phyloP scores from a whole-genome alignment of 2,329 filamentous ascomycete genomes.

The Calonectria fujianensis region DNA sequence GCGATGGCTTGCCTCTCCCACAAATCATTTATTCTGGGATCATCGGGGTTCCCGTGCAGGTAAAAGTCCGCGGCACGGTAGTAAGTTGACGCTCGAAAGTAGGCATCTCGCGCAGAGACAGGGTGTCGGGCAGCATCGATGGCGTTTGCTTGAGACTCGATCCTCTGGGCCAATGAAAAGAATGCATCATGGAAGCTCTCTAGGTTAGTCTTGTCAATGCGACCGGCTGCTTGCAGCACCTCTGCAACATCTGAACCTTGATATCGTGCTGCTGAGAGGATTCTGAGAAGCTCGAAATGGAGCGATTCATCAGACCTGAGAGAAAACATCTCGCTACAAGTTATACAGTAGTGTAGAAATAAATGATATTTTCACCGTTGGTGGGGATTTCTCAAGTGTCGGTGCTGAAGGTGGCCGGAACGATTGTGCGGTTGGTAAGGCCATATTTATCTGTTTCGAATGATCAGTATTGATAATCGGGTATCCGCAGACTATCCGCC shows the following conservation, averaged over 20 bases:
- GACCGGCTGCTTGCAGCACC: background rate
- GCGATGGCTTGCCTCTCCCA: constrained; percentile 7
- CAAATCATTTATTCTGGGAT: constrained; percentile 16
- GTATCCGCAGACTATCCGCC: background rate
- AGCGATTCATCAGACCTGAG: constrained; percentile 15
- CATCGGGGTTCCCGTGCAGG: constrained; percentile 15
- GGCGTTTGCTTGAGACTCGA: constrained; percentile 13
- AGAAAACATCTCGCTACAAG: background rate
- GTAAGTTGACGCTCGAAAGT: constrained; percentile 12
- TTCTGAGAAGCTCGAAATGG: constrained; percentile 14
- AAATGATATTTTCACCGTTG: background rate
- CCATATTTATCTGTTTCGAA: background rate
- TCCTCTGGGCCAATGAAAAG: background rate
- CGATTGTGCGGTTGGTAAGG: background rate
- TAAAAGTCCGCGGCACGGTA: constrained; percentile 25
- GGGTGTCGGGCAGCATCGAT: constrained; percentile 10
- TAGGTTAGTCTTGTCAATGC: constrained; percentile 6
- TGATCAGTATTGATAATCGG: too few relatives aligned
- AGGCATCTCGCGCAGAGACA: constrained; percentile 23
- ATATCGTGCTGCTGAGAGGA: constrained; percentile 6
- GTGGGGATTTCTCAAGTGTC: too few relatives aligned
- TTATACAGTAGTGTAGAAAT: too few relatives aligned
- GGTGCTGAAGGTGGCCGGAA: background rate
- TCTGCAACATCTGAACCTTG: constrained; percentile 15
- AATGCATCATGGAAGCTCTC: constrained; percentile 20